phyloP scores from a whole-genome alignment of 768 basidiomycete genomes.

The Psilocybe cyanescens region DNA sequence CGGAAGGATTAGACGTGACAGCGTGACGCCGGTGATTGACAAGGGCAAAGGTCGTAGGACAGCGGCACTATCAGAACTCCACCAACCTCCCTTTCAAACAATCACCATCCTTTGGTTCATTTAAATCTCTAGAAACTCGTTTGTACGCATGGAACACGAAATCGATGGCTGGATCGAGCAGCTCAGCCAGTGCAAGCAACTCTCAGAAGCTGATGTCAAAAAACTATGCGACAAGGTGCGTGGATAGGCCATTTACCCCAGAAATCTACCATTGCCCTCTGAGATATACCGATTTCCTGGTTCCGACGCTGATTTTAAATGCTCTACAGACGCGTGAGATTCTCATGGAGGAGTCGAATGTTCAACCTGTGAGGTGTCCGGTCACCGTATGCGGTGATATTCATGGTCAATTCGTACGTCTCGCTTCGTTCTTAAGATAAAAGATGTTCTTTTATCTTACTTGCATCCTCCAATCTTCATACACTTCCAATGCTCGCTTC shows the following conservation, averaged over 20 bases:
- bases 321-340: constrained; percentile 88
- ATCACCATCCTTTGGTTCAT: constrained; percentile 31
- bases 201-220: constrained; percentile 95
- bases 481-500: constrained; percentile 9
- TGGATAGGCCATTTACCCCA: constrained; percentile 27
- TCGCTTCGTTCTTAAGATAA: constrained; percentile 21
- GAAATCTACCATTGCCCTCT: constrained; percentile 15
- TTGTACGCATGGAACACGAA: constrained; percentile 63
- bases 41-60: constrained; percentile 22
- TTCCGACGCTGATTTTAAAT: constrained; percentile 14
- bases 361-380: constrained; percentile 97
- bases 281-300: constrained; percentile 3
- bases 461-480: background rate
- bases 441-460: constrained; percentile 5
- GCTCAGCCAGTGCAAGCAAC: constrained; percentile 95
- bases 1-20: constrained; percentile 29
- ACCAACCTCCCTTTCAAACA: constrained; percentile 37
- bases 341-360: constrained; percentile 98
- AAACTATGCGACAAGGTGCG: constrained; percentile 97
- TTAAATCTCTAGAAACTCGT: constrained; percentile 32
- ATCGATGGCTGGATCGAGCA: constrained; percentile 98
- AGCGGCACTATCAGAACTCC: constrained; percentile 35
- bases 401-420: constrained; percentile 97
- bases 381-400: constrained; percentile 99
- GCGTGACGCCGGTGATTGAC: constrained; percentile 33